Percentiles rank a stretch among this genome's conserved stretches.
phyloP scores from a whole-genome alignment of 805 yeast genomes.

The Wickerhamomyces hampshirensis region DNA sequence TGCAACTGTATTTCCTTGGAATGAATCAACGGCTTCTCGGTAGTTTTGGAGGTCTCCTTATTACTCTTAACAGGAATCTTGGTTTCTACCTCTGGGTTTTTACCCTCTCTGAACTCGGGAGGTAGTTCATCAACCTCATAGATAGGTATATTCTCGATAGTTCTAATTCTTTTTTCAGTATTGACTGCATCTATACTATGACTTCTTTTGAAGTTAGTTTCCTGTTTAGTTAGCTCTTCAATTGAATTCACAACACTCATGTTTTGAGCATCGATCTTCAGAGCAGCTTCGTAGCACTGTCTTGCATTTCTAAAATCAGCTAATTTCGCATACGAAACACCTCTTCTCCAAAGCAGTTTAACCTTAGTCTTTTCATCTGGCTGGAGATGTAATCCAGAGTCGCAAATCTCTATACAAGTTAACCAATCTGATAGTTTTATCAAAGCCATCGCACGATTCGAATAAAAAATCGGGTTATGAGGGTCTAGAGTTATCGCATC shows the following conservation, averaged over 20 bases:
- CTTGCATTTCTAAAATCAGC: conserved; percentile 25
- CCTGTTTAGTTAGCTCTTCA: conserved; percentile 28
- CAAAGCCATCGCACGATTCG: conserved; percentile 69
- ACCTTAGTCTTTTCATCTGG: conserved; percentile 30
- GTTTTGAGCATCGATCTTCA: conserved; percentile 39
- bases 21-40: neutral
- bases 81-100: neutral
- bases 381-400: conserved; percentile 37
- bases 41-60: neutral
- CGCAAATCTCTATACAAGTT: conserved; percentile 46
- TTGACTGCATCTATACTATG: conserved; percentile 42
- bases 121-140: conserved; percentile 43
- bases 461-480: conserved; percentile 47
- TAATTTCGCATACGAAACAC: conserved; percentile 34
- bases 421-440: conserved; percentile 45
- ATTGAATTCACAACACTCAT: conserved; percentile 28
- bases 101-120: conserved; percentile 21
- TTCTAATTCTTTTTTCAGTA: conserved; percentile 27
- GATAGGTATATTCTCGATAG: conserved; percentile 28
- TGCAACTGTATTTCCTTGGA: no score
- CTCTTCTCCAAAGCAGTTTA: conserved; percentile 51
- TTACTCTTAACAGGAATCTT: neutral
- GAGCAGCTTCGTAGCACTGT: conserved; percentile 30
- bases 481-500: conserved; percentile 50
- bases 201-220: conserved; percentile 34